Percentiles rank a stretch among this genome's conserved stretches.
These are phyloP conservation scores for Boletellus emodensis DNA, from an alignment of 768 basidiomycete species.

Conservation along the genomic window DNA sequence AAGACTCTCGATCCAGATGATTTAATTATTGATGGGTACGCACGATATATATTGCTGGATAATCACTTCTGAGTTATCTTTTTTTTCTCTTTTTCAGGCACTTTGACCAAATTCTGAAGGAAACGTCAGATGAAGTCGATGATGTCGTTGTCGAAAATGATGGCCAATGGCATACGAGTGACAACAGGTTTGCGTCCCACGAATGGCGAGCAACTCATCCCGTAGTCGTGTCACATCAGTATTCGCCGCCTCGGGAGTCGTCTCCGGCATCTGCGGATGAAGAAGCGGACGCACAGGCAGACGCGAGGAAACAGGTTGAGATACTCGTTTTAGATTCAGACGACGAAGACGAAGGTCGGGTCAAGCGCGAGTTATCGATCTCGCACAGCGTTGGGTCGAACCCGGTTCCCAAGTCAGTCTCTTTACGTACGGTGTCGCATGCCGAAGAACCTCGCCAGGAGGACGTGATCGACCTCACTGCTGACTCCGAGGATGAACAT, in stretches of 20 bases:
- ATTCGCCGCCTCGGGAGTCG: constrained; percentile 28
- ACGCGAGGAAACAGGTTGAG: constrained; percentile 49
- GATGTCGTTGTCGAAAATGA: constrained; percentile 93
- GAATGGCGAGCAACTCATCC: constrained; percentile 64
- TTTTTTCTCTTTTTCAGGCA: constrained; percentile 49
- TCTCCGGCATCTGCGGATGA: constrained; percentile 30
- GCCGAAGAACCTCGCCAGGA: constrained; percentile 33
- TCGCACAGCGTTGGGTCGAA: constrained; percentile 49
- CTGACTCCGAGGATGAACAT: constrained; percentile 75
- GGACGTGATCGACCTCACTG: constrained; percentile 80
- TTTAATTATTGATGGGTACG: constrained; percentile 88
- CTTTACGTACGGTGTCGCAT: constrained; percentile 10
- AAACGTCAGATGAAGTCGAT: constrained; percentile 76
- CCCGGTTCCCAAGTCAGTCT: constrained; percentile 28
- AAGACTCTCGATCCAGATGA: constrained; percentile 72
- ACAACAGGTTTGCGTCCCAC: constrained; percentile 76
- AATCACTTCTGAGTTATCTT: not conserved
- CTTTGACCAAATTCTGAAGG: constrained; percentile 78
- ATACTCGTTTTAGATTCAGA: constrained; percentile 71
- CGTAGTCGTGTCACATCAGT: constrained; percentile 20
- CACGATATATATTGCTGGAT: not conserved
- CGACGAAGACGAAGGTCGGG: constrained; percentile 70
- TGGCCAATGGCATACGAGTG: constrained; percentile 93
- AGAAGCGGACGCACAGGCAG: constrained; percentile 34
- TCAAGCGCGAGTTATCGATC: constrained; percentile 72